These are phyloP conservation scores for Lophium mytilinum DNA, from an alignment of 495 filamentous ascomycete species.

Conservation along the genomic window DNA sequence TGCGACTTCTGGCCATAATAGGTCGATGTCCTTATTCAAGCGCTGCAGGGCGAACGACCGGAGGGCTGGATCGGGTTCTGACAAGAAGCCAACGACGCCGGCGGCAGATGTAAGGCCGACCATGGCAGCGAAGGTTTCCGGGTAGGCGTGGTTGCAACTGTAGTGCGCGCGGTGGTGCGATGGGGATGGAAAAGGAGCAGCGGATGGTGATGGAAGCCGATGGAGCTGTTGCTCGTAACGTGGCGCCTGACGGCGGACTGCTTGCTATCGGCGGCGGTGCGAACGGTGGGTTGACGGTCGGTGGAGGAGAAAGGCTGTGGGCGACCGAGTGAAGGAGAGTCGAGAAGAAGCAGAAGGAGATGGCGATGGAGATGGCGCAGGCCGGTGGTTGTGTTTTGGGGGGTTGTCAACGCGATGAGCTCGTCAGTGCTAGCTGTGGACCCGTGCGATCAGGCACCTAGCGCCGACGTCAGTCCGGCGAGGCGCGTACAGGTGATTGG, in stretches of 20 bases:
- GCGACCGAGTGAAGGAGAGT: slow-evolving; percentile 16
- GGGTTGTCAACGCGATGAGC: slow-evolving; percentile 13
- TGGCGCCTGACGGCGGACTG: slow-evolving; percentile 15
- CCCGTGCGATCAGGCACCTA: background rate
- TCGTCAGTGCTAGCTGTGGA: background rate
- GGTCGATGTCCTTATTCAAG: slow-evolving; percentile 89
- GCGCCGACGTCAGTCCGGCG: background rate
- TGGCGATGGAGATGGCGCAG: slow-evolving; percentile 21
- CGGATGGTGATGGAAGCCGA: slow-evolving; percentile 20
- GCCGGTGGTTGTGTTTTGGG: slow-evolving; percentile 11
- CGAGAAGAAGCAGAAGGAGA: slow-evolving; percentile 9
- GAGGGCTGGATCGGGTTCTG: slow-evolving; percentile 87
- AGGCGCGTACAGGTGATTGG: no score
- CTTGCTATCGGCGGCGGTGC: slow-evolving; percentile 8
- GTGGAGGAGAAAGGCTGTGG: background rate
- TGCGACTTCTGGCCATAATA: slow-evolving; percentile 94
- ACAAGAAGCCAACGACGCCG: slow-evolving; percentile 89
- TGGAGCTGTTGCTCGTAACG: slow-evolving; percentile 15
- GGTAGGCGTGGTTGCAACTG: background rate
- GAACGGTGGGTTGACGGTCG: background rate
- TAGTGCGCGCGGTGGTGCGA: background rate
- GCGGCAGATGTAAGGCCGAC: slow-evolving; percentile 88
- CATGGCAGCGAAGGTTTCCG: slow-evolving; percentile 45
- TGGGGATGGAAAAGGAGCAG: slow-evolving; percentile 3
- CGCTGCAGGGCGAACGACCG: slow-evolving; percentile 89